These are phyloP conservation scores for Leucaena leucocephala DNA, from an alignment of 306 rosid genomes.

Conservation along the genomic window DNA sequence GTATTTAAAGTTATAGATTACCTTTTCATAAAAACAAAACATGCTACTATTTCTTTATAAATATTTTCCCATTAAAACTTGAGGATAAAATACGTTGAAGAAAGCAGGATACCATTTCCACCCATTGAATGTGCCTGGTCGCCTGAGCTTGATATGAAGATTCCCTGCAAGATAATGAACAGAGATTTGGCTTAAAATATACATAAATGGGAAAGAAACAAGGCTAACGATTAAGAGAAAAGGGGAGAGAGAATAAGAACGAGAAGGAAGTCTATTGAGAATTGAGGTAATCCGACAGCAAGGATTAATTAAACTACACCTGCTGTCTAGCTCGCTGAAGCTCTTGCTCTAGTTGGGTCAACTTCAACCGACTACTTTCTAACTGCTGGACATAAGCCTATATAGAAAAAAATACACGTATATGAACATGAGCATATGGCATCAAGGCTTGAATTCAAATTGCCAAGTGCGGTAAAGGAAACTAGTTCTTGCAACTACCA, in stretches of 20 bases:
- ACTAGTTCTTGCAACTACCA: not conserved
- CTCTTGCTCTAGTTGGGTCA: conserved; percentile 88
- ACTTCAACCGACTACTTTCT: conserved; percentile 84
- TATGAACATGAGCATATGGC: not conserved
- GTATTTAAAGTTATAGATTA: conserved; percentile 22
- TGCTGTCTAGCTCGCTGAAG: conserved; percentile 90
- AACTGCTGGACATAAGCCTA: conserved; percentile 91
- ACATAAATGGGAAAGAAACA: not conserved
- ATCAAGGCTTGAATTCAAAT: conserved; percentile 24
- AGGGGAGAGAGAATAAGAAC: not conserved
- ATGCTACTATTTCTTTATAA: conserved; percentile 12
- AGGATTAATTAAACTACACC: conserved; percentile 44
- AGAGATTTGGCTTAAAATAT: conserved; percentile 16
- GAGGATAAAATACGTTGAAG: conserved; percentile 19
- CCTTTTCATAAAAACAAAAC: conserved; percentile 20
- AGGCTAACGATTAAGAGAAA: not conserved
- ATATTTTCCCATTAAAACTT: conserved; percentile 22
- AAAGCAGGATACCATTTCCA: conserved; percentile 74
- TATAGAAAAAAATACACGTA: conserved; percentile 4
- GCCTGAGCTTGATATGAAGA: conserved; percentile 75
- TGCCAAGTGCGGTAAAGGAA: not conserved
- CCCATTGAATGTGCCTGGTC: conserved; percentile 78
- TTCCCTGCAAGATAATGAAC: conserved; percentile 51
- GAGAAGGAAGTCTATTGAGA: not conserved
- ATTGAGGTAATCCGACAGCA: not conserved